Base-by-base conservation (phyloP, 73 alveolate genomes). In the Blepharisma japonicum region DNA sequence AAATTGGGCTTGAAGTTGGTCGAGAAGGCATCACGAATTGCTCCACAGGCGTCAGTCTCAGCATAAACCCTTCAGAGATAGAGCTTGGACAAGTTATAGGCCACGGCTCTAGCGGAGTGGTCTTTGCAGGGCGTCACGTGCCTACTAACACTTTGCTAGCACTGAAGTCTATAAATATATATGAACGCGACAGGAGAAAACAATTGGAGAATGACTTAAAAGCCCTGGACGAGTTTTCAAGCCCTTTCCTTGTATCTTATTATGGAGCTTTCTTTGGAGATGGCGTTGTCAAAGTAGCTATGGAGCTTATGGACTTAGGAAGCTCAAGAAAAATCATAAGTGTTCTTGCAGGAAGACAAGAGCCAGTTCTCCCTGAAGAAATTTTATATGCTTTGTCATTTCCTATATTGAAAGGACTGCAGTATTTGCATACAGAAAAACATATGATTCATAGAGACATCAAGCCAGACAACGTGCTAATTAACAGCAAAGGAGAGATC, bases 271-370 rank as follows among this genome's bases (percentile, higher is more conserved):
- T 79, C 79, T 94, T 85, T 78, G 94, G 86, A 38, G 98, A 94
- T 85, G 99, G 99, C 38, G 81, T 86, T 55, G 99, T 92, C 6
- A 92, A 87, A 85, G 87, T 94, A 18, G 91, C 95, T 45, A 84
- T 94, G 56, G 99, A 94, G 80, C 91, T 79, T 56, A 94, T 94
- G 99, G 94, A 94, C 74, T 66, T 89, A 56, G 99, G 99, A 23
- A 84, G 95, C 55, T 78, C 92, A 20, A 84, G 83, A 25, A 78
- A 78, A 47, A 74, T 91, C 6, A 86, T 94, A 25, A 81, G 89
- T 68, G 74, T 50, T 2, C 11, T 61, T 20, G 71, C 80, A 1
- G 80, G 68, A 72, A 25, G 66, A 9, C 68, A 11, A 14, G 46
- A 39, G n/a, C 56, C 80, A n/a, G 68, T 47, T 2, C n/a, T 70